Evolutionary conservation across 2,329 filamentous ascomycete genomes (phyloP).

Genomic region (Purpureocillium lavendulum): DNA sequence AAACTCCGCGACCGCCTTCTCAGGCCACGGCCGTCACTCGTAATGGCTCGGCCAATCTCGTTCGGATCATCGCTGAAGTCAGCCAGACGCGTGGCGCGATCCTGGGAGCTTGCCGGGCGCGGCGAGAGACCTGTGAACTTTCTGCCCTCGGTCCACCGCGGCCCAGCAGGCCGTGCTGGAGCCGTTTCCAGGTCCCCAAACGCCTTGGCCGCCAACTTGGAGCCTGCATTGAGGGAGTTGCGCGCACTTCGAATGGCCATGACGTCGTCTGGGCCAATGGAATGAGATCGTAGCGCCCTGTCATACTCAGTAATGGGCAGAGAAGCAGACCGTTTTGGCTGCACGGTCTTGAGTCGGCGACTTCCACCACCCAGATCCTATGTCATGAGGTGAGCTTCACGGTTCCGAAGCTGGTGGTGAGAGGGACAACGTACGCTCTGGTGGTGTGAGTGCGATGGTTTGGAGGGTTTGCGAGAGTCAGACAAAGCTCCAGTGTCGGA

Average conservation of each 20-base stretch:
- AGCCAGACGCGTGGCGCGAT: slow-evolving; percentile 32
- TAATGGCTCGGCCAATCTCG: slow-evolving; percentile 56
- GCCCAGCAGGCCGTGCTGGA: slow-evolving; percentile 14
- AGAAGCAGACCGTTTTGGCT: slow-evolving; percentile 48
- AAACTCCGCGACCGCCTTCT: slow-evolving; percentile 52
- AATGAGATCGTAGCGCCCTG: slow-evolving; percentile 52
- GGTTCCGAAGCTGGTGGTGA: not conserved
- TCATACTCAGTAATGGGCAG: slow-evolving; percentile 53
- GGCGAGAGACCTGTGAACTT: slow-evolving; percentile 49
- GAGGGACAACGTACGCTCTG: slow-evolving; percentile 36
- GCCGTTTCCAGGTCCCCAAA: not conserved
- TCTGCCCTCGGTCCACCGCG: slow-evolving; percentile 20
- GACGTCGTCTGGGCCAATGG: slow-evolving; percentile 47
- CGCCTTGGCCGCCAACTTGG: slow-evolving; percentile 19
- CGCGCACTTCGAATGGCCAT: slow-evolving; percentile 44
- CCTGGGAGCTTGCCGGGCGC: slow-evolving; percentile 52
- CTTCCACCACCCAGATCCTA: slow-evolving; percentile 27
- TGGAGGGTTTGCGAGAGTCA: not conserved
- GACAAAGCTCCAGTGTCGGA: not conserved
- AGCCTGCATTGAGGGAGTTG: slow-evolving; percentile 42
- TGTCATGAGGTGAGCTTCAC: slow-evolving; percentile 7
- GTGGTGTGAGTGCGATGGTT: slow-evolving; percentile 22
- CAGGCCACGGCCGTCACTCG: slow-evolving; percentile 39
- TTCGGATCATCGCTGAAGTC: slow-evolving; percentile 33
- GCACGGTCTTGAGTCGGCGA: slow-evolving; percentile 24